These are phyloP conservation scores for Ogataea zsoltii DNA, from an alignment of 805 yeast genomes.

Conservation along the genomic window DNA sequence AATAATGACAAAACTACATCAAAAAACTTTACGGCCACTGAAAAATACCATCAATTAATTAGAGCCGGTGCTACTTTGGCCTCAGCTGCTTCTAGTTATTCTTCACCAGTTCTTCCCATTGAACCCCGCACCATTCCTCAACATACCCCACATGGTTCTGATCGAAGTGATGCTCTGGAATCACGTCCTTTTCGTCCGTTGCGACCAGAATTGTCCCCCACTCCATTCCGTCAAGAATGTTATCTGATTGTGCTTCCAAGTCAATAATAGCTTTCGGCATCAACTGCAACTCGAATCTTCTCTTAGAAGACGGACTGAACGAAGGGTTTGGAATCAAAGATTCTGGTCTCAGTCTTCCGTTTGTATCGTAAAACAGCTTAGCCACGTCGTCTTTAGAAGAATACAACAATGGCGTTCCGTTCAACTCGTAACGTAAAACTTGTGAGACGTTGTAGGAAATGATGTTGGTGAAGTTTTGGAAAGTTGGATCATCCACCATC, in stretches of 20 bases:
- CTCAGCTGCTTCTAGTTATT: background rate
- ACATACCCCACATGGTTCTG: constrained; percentile 60
- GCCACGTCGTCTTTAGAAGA: constrained; percentile 60
- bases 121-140: constrained; percentile 31
- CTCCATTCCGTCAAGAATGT: constrained; percentile 79
- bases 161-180: constrained; percentile 50
- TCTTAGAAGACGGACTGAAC: constrained; percentile 55
- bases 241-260: constrained; percentile 53
- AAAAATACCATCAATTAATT: too few relatives aligned
- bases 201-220: constrained; percentile 94
- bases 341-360: constrained; percentile 26
- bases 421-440: constrained; percentile 80
- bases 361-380: constrained; percentile 37
- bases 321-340: constrained; percentile 56
- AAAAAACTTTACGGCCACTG: too few relatives aligned
- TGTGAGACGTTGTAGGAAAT: constrained; percentile 85
- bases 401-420: constrained; percentile 77
- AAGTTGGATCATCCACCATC: constrained; percentile 70
- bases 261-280: constrained; percentile 93
- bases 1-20: background rate
- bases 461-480: constrained; percentile 73
- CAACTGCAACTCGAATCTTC: constrained; percentile 82
- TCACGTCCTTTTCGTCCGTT: constrained; percentile 64
- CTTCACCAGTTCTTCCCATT: constrained; percentile 29
- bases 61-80: too few relatives aligned